Percentiles rank a stretch among this genome's conserved stretches.
These are phyloP conservation scores for Beauveria scarabaeidicola DNA, from an alignment of 2,329 filamentous ascomycete species.

Conservation along the genomic window DNA sequence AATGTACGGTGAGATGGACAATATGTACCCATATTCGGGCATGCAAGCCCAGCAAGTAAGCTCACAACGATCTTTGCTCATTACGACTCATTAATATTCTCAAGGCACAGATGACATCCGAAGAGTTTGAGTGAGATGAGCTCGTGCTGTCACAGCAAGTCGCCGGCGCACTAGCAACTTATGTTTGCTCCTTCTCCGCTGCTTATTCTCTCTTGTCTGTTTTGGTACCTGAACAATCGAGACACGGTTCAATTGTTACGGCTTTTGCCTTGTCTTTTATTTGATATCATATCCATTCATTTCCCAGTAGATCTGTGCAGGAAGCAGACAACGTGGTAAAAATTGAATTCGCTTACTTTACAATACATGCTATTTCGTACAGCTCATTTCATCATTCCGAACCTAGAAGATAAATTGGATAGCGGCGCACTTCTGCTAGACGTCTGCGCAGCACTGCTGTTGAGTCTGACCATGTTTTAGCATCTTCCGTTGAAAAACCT, in stretches of 20 bases:
- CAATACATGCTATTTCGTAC: slow-evolving; percentile 8
- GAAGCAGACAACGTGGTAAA: not conserved
- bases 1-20: slow-evolving; percentile 75
- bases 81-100: slow-evolving; percentile 13
- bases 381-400: slow-evolving; percentile 52
- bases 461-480: slow-evolving; percentile 44
- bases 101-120: slow-evolving; percentile 35
- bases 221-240: not conserved
- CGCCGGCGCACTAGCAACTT: not conserved
- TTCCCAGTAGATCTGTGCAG: not conserved
- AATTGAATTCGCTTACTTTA: slow-evolving; percentile 8
- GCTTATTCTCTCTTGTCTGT: not conserved
- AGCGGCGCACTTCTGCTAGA: slow-evolving; percentile 55
- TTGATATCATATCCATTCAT: not conserved
- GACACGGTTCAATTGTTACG: not conserved
- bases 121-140: slow-evolving; percentile 35
- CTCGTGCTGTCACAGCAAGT: not conserved
- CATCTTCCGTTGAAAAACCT: not conserved
- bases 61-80: not conserved
- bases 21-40: slow-evolving; percentile 75
- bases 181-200: not conserved
- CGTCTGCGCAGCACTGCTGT: slow-evolving; percentile 47
- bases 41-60: slow-evolving; percentile 79
- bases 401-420: slow-evolving; percentile 65
- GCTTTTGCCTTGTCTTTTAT: not conserved